Percentiles rank a stretch among this genome's conserved stretches.
Evolutionary conservation across 345 rosid genomes (phyloP).

Genomic region (Populus simonii): DNA sequence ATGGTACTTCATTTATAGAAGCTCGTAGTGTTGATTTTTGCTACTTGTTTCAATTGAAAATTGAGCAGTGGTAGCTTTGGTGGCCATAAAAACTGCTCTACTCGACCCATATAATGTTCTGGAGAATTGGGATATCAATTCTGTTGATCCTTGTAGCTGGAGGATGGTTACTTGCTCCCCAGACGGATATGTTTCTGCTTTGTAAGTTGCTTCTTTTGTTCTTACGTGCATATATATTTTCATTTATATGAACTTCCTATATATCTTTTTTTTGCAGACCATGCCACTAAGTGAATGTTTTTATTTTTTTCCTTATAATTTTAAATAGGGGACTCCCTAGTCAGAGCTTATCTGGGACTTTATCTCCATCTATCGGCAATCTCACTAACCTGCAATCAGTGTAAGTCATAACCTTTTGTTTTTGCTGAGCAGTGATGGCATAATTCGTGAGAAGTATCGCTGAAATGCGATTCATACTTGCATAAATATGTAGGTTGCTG

Average conservation of each 20-base stretch:
- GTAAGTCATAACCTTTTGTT: constrained; percentile 43
- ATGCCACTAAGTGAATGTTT: not conserved
- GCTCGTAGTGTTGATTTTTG: not conserved
- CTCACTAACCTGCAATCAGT: constrained; percentile 79
- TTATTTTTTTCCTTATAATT: not conserved
- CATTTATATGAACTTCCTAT: not conserved
- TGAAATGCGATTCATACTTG: constrained; percentile 3
- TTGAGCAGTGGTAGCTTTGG: constrained; percentile 86
- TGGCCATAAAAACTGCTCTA: constrained; percentile 70
- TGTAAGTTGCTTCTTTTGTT: constrained; percentile 58
- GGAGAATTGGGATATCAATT: constrained; percentile 92
- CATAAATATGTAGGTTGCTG: constrained; percentile 59
- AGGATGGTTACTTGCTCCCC: constrained; percentile 86
- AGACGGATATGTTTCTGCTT: constrained; percentile 79
- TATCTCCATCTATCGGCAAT: constrained; percentile 83
- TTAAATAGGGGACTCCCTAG: constrained; percentile 85
- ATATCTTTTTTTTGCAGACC: not conserved
- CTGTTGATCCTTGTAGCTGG: constrained; percentile 99
- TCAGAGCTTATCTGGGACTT: constrained; percentile 88
- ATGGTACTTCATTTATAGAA: not conserved
- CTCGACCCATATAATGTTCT: constrained; percentile 88
- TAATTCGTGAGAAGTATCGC: not conserved
- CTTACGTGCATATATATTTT: too few species aligned
- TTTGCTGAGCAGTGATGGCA: constrained; percentile 1
- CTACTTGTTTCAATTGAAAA: constrained; percentile 17